A percentile compares a stretch with the other conserved stretches of the same genome.
These are phyloP conservation scores for Pythium vanterpoolii DNA, from an alignment of 352 stramenopile genomes.

Conservation along the genomic window DNA sequence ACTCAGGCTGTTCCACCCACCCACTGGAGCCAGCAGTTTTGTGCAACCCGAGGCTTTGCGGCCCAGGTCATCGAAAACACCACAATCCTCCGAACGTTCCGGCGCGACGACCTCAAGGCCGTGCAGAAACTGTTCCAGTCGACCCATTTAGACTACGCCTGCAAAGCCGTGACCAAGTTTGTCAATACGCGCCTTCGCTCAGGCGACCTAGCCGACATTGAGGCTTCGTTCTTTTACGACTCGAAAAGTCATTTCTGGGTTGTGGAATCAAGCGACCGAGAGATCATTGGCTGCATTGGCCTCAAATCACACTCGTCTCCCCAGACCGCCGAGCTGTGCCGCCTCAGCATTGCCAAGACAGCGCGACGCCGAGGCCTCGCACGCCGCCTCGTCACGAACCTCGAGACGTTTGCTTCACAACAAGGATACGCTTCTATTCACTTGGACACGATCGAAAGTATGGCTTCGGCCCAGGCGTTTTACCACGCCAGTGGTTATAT, in stretches of 20 bases:
- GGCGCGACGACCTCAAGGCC: slow-evolving; percentile 31
- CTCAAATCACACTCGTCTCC: slow-evolving; percentile 32
- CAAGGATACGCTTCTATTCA: slow-evolving; percentile 32
- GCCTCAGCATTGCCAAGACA: slow-evolving; percentile 44
- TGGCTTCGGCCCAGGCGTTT: slow-evolving; percentile 51
- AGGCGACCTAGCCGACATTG: slow-evolving; percentile 56
- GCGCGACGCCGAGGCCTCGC: slow-evolving; percentile 47
- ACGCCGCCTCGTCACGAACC: slow-evolving; percentile 34
- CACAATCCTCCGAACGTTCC: slow-evolving; percentile 48
- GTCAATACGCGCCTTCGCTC: slow-evolving; percentile 49
- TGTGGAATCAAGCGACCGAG: slow-evolving; percentile 24
- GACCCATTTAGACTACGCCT: slow-evolving; percentile 55
- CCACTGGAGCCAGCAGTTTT: slow-evolving; percentile 34
- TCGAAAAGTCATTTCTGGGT: slow-evolving; percentile 58
- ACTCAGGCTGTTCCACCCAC: slow-evolving; percentile 19
- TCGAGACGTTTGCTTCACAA: slow-evolving; percentile 39
- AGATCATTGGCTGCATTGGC: slow-evolving; percentile 55
- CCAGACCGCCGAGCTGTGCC: slow-evolving; percentile 47
- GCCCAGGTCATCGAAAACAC: slow-evolving; percentile 17
- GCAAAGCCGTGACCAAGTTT: slow-evolving; percentile 68
- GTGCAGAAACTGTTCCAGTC: slow-evolving; percentile 62
- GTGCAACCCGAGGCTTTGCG: not conserved
- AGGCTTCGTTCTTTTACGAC: slow-evolving; percentile 31
- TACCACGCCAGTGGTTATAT: slow-evolving; percentile 44
- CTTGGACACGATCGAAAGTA: slow-evolving; percentile 64